Conservation (phyloP, 495 filamentous ascomycete species). For the Aspergillus incahuasiensis region DNA sequence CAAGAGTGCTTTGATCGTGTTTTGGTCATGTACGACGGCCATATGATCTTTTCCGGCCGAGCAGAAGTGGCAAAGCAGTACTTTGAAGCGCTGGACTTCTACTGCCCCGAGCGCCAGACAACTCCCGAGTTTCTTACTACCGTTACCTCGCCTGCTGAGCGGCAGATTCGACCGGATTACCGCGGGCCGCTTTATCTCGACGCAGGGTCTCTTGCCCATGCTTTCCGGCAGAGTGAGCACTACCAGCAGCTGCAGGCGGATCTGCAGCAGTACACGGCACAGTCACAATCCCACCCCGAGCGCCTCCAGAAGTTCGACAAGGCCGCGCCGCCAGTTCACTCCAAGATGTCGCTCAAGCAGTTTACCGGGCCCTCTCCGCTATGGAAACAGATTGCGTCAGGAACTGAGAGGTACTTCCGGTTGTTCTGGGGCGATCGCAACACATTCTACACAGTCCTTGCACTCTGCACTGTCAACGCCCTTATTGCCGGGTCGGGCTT, state of each 20-base stretch:
- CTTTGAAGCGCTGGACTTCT: slow-evolving; percentile 66
- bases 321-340: slow-evolving; percentile 39
- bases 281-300: slow-evolving; percentile 37
- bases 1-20: slow-evolving; percentile 61
- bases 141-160: slow-evolving; percentile 65
- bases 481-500: slow-evolving; percentile 37
- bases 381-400: slow-evolving; percentile 52
- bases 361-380: slow-evolving; percentile 57
- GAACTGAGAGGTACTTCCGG: slow-evolving; percentile 51
- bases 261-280: slow-evolving; percentile 50
- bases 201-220: slow-evolving; percentile 31
- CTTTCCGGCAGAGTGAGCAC: slow-evolving; percentile 40
- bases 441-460: slow-evolving; percentile 56
- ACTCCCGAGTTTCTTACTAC: slow-evolving; percentile 62
- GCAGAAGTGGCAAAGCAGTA: slow-evolving; percentile 57
- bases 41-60: slow-evolving; percentile 58
- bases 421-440: slow-evolving; percentile 58
- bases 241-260: slow-evolving; percentile 37
- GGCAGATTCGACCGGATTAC: slow-evolving; percentile 53
- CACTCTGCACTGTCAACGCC: slow-evolving; percentile 33
- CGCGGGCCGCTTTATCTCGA: slow-evolving; percentile 44
- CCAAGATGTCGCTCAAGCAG: slow-evolving; percentile 33
- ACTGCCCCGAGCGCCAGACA: slow-evolving; percentile 19
- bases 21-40: slow-evolving; percentile 59
- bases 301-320: slow-evolving; percentile 47